Evolutionary conservation across 257 asterid genomes (phyloP), one percentile per base, ranked within the genome.

Genomic region (Ligustrum vulgare): DNA sequence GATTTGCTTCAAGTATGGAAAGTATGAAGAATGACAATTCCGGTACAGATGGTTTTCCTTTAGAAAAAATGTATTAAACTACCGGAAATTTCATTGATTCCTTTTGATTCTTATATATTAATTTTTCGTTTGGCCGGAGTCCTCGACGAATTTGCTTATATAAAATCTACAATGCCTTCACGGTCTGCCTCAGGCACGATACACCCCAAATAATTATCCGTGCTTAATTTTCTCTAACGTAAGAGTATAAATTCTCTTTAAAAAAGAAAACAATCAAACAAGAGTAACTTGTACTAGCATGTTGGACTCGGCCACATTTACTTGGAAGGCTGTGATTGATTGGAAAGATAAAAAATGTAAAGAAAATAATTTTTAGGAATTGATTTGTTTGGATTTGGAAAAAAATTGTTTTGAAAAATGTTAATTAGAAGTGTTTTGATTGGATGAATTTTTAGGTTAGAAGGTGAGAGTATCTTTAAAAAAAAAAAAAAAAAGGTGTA

Each of bases 201-300:
- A 74, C 91, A 87, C 10, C 74, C 89, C 6, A 75, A 5, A 56
- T 80, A 88, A 6, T 86, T 92, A 12, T 84, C 87, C 47, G 6
- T n/a, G 39, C 98, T 87, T 95, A 98, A 35, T 95, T 98, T 0
- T 93, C 98, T 89, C 98, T 90, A 35, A 91, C 85, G 86, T 95
- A 93, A 95, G 13, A 89, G 1, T 91, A 92, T 84, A 94, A 33
- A 80, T 94, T 94, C 28, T 92, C 99, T 94, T 93, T 93, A 11
- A 81, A 54, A 37, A 22, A 69, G 0, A 72, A 18, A 45, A 36
- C n/a, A 39, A 72, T 23, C 33, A 25, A 45, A 13, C 25, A 36
- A 77, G 65, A 36, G 39, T 10, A 32, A 51, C 60, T 49, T 43
- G 10, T 22, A 47, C 69, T 75, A 69, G 79, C 28, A 41, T 78